Percentiles rank a stretch among this genome's conserved stretches.
These are phyloP conservation scores for Pelargonium nanum DNA, from an alignment of 345 rosid genomes.

Conservation along the genomic window DNA sequence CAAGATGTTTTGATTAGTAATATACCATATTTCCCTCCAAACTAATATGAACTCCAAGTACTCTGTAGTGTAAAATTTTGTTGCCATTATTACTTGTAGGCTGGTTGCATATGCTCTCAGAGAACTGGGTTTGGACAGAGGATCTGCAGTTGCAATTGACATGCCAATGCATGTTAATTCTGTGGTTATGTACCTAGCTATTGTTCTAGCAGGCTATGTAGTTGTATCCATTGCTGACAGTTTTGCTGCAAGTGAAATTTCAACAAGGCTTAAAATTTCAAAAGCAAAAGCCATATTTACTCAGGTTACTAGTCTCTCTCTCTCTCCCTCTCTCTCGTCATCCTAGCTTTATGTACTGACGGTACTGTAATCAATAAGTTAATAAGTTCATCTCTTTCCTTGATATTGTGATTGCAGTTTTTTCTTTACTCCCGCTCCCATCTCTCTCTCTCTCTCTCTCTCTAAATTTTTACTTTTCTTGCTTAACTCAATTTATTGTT, in stretches of 20 bases:
- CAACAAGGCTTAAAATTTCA: conserved; percentile 80
- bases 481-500: no score
- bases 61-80: conserved; percentile 7
- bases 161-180: conserved; percentile 91
- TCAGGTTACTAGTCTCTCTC: conserved; percentile 40
- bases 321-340: neutral
- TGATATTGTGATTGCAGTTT: no score
- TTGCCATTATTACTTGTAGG: conserved; percentile 34
- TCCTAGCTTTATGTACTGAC: neutral
- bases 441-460: no score
- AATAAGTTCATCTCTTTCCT: no score
- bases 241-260: conserved; percentile 74
- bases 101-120: conserved; percentile 62
- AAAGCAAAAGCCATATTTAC: conserved; percentile 82
- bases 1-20: neutral
- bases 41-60: no score
- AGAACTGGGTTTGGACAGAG: conserved; percentile 52
- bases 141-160: conserved; percentile 81
- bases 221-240: conserved; percentile 98
- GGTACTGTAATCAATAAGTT: no score
- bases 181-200: conserved; percentile 83
- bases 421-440: no score
- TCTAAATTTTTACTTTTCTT: no score
- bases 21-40: no score
- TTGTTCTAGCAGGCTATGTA: conserved; percentile 69